Conservation (phyloP, 2,329 filamentous ascomycete genomes). For the Lachnellula suecica region DNA sequence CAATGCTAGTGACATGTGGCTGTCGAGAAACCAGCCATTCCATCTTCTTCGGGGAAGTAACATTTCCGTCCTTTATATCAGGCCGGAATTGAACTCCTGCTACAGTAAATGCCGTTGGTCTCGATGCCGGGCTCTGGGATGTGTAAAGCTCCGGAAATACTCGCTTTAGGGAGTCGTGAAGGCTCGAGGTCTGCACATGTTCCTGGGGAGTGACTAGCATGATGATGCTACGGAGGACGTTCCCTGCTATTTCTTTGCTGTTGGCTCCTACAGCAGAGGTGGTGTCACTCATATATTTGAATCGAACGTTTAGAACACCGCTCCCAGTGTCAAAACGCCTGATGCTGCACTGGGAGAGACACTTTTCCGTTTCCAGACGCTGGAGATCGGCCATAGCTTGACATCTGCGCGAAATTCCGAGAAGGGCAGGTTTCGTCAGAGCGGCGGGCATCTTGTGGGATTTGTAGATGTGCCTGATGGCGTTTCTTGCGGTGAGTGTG, state of each 20-base stretch:
- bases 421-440: conserved; percentile 62
- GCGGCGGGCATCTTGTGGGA: conserved; percentile 65
- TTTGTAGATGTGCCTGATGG: conserved; percentile 67
- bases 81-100: conserved; percentile 24
- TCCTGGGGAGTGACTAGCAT: conserved; percentile 48
- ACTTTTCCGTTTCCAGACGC: conserved; percentile 51
- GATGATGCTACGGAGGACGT: conserved; percentile 46
- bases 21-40: conserved; percentile 27
- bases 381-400: conserved; percentile 42
- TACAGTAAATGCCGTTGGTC: conserved; percentile 15
- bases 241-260: conserved; percentile 35
- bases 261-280: neutral
- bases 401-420: conserved; percentile 57
- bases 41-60: too few species aligned
- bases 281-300: conserved; percentile 11
- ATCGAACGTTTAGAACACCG: conserved; percentile 32
- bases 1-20: conserved; percentile 6
- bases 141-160: conserved; percentile 39
- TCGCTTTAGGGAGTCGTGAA: conserved; percentile 38
- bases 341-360: conserved; percentile 50
- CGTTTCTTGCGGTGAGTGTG: conserved; percentile 77
- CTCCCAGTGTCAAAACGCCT: conserved; percentile 29
- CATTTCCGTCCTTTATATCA: neutral
- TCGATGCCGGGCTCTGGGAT: neutral
- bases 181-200: conserved; percentile 41